phyloP scores from a whole-genome alignment of 345 rosid species.

The Alliaria petiolata region DNA sequence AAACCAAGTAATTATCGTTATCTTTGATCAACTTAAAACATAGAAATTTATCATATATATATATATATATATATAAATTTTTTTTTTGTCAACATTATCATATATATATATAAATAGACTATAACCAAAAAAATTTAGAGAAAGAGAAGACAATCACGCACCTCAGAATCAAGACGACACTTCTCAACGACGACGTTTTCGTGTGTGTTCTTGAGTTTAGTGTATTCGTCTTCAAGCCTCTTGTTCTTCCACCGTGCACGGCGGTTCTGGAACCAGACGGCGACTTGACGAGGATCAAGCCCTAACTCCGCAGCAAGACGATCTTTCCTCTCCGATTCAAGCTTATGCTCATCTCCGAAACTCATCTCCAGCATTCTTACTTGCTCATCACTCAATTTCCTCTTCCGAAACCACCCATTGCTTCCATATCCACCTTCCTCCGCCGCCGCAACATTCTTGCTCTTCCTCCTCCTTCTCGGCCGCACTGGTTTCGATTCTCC shows the following conservation, averaged over 20 bases:
- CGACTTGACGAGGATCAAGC: constrained; percentile 91
- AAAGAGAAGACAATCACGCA: constrained; percentile 18
- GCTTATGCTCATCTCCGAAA: constrained; percentile 72
- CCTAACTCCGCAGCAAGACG: constrained; percentile 72
- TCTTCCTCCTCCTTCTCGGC: constrained; percentile 51
- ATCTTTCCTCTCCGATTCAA: constrained; percentile 78
- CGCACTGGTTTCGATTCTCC: constrained; percentile 43
- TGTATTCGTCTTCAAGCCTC: constrained; percentile 75
- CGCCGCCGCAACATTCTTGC: constrained; percentile 28
- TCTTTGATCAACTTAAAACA: neutral
- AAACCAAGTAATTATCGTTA: neutral
- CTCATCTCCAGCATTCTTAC: constrained; percentile 54
- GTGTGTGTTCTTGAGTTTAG: constrained; percentile 44
- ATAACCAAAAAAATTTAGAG: neutral
- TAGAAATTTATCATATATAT: neutral
- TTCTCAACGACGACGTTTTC: constrained; percentile 57
- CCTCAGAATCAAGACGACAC: constrained; percentile 77
- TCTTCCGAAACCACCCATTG: constrained; percentile 46
- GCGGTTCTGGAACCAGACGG: constrained; percentile 98
- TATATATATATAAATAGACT: neutral
- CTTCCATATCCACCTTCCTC: constrained; percentile 22
- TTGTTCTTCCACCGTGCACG: constrained; percentile 90
- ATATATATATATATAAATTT: neutral
- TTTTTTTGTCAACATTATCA: no score
- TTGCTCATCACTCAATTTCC: constrained; percentile 68